Evolutionary conservation across 192 early-diverging fungal genomes (phyloP), one percentile per base, ranked within the genome.

Genomic region (Rhizophlyctis rosea): DNA sequence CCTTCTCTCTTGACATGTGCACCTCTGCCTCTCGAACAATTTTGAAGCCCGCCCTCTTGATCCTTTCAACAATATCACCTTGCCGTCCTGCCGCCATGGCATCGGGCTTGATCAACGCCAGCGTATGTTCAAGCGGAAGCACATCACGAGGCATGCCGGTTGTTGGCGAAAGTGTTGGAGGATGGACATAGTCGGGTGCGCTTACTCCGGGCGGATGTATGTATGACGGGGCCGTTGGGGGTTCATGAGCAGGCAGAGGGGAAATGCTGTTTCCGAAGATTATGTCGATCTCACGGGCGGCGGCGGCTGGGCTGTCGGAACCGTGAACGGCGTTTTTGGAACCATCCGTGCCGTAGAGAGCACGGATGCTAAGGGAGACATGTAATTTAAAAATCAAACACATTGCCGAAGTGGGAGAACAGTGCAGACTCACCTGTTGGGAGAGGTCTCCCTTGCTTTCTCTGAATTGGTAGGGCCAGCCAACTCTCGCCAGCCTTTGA

Each of bases 261-360:
- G 50, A 59, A 23, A 48, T 54, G 16, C 69, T 39, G 28, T 71
- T 59, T 1, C 62, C 64, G 66, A 84, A 84, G 18, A 81, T 56
- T 48, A 76, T 57, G 28, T 54, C 44, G 31, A 73, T 67, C 52
- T 74, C 77, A 47, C 69, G 70, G 9, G 54, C 54, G 3, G 83
- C 82, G 28, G 69, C 74, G 27, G 61, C 34, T n/a, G 76, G 60
- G 0, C 74, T 74, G 61, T 85, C 79, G 13, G 71, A 77, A 18
- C 83, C 83, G 58, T 85, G 83, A 0, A 85, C 76, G 4, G 80
- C 80, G 53, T 84, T 82, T 55, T 78, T 52, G 27, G 76, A 64
- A 0, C 74, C 76, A 58, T 85, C 79, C 5, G 71, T 85, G 0
- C 83, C 83, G 64, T 55, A 83, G 1, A 81, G 53, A 0, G 83